Base-by-base conservation (phyloP, 2,329 filamentous ascomycete genomes). In the Zelopaecilomyces penicillatus region DNA sequence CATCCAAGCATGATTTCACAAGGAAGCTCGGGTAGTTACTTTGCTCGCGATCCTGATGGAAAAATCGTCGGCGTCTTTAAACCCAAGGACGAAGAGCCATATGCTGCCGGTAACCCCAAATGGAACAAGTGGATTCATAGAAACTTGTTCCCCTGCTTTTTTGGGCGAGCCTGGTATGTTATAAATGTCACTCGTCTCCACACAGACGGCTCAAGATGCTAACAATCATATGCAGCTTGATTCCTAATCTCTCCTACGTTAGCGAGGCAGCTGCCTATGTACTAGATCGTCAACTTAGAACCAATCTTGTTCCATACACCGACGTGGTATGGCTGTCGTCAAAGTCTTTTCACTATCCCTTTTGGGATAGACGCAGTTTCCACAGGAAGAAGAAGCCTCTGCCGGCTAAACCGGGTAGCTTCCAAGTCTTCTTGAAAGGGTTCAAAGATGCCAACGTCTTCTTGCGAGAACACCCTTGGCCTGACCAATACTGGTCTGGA, bases 61-160 rank as follows among this genome's bases (percentile, higher is more conserved):
- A 96, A 95, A 69, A 87, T 96, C 11, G 88, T 98, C 4, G 93
- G 90, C 32, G 93, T 98, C 4, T 98, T 98, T 70, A 98, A 98
- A 65, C 93, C 93, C 36, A 98, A 98, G 67, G 93, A 98, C 56
- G 93, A 98, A 68, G 94, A 98, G 65, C 93, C 93, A 1, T 98
- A 96, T 61, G 93, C 93, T 1, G 93, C 87, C 30, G 85, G 88
- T 54, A 98, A 98, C 61, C 93, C 93, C 5, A 98, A 98, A 64
- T 97, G 91, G 91, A 97, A 94, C 56, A 98, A 98, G 67, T 98
- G 93, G 93, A 90, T 98, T 69, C 93, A 98, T 65, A 78, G 93
- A 52, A 98, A 98, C 63, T 63, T 98, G 52, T 97, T 98, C 56
- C 93, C 93, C 6, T 98, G 94, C 68, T 96, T 87, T 65, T 98